Conservation (phyloP, 2,329 filamentous ascomycete genomes). For the Chrysoporthe austroafricana region DNA sequence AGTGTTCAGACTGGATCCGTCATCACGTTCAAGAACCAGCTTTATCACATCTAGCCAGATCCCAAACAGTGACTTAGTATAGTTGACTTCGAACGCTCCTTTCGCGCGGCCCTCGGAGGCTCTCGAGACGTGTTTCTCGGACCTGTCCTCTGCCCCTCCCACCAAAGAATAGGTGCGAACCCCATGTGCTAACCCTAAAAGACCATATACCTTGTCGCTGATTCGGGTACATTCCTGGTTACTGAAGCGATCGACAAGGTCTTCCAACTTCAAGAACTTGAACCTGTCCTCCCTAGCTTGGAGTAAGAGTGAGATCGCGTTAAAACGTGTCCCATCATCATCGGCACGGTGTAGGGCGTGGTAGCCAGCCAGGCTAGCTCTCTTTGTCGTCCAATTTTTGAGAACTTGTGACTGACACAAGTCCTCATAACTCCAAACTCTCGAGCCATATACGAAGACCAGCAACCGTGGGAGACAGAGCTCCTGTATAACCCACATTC, state of each 20-base stretch:
- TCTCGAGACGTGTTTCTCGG: not conserved
- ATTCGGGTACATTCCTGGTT: not conserved
- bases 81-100: not conserved
- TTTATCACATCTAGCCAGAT: not conserved
- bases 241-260: not conserved
- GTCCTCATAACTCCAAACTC: not conserved
- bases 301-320: not conserved
- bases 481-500: slow-evolving; percentile 2
- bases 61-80: not conserved
- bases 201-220: not conserved
- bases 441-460: not conserved
- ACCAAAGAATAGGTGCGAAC: not conserved
- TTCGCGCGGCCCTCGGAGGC: not conserved
- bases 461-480: slow-evolving; percentile 2
- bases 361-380: not conserved
- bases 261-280: not conserved
- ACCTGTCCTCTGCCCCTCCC: not conserved
- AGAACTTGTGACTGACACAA: not conserved
- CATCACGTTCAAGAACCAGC: not conserved
- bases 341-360: not conserved
- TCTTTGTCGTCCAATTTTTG: not conserved
- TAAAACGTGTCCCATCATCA: not conserved
- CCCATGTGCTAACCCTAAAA: not conserved
- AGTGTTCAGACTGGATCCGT: not conserved
- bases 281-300: not conserved